A percentile compares a stretch with the other conserved stretches of the same genome.
These are phyloP conservation scores for Sarocladiaceae sp. DNA, from an alignment of 2,329 filamentous ascomycete genomes.

Conservation along the genomic window DNA sequence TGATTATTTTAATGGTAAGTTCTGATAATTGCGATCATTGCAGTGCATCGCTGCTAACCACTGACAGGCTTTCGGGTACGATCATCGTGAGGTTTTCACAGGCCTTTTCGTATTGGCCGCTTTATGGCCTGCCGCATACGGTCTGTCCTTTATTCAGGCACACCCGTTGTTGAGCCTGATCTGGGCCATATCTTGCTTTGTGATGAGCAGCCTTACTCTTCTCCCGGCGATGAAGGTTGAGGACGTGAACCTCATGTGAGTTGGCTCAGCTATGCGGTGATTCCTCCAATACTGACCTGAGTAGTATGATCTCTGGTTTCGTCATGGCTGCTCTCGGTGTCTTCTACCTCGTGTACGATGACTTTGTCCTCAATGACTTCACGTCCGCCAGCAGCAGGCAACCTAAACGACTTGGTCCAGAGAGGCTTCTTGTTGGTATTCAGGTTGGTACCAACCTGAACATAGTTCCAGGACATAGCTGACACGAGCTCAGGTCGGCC, in stretches of 20 bases:
- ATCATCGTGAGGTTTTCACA: slow-evolving; percentile 81
- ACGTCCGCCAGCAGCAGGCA: slow-evolving; percentile 15
- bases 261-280: slow-evolving; percentile 10
- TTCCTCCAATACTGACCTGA: slow-evolving; percentile 11
- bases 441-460: slow-evolving; percentile 39
- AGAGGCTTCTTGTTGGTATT: slow-evolving; percentile 56
- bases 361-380: slow-evolving; percentile 45
- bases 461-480: neutral
- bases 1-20: slow-evolving; percentile 72
- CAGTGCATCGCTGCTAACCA: neutral
- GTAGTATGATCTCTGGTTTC: slow-evolving; percentile 64
- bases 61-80: slow-evolving; percentile 78
- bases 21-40: neutral
- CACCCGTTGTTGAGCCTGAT: slow-evolving; percentile 58
- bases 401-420: slow-evolving; percentile 20
- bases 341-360: slow-evolving; percentile 74
- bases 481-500: slow-evolving; percentile 49
- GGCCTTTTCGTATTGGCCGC: slow-evolving; percentile 68
- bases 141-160: slow-evolving; percentile 60
- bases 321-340: slow-evolving; percentile 74
- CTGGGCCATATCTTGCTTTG: slow-evolving; percentile 70
- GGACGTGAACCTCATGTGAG: slow-evolving; percentile 66
- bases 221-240: slow-evolving; percentile 84
- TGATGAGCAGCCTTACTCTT: slow-evolving; percentile 88
- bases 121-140: slow-evolving; percentile 73